Evolutionary conservation across 2,329 filamentous ascomycete species (phyloP), one percentile per base, ranked within the genome.

Genomic region (Botrytis deweyae): DNA sequence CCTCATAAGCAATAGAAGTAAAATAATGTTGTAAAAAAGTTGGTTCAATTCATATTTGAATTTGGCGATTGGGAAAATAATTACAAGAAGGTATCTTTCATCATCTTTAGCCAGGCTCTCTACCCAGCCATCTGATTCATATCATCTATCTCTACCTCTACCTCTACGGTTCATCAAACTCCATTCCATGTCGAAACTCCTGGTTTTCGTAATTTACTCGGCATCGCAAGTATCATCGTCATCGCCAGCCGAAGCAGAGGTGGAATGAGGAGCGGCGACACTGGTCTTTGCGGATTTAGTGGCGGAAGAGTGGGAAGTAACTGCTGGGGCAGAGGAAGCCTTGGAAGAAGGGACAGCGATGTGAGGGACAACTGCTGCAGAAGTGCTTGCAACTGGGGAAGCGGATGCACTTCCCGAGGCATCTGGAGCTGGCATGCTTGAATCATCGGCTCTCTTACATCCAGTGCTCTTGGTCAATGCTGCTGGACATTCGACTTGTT

Each of bases 401-500:
- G 58, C 55, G 9, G 67, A 58, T 5, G 46, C 72, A 16, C 33
- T 64, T 22, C 65, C 72, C 10, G 33, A 63, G 10, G n/a, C 72
- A 64, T 64, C 72, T 8, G 72, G 52, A 25, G 55, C 58, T 16
- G 72, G 72, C 67, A 70, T 74, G 10, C 49, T 66, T 16, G 70
- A 78, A 70, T 78, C 78, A 49, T 76, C 74, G 1, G 73, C 73
- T 63, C 80, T 75, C 22, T 78, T 76, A 76, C 85, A 87, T 20
- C 84, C 83, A 14, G 82, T 83, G 74, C 83, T 84, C 36, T 81
- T 83, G 2, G 84, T 84, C 64, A 88, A 76, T 25, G 80, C 84
- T 36, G 83, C 79, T 0, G 86, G 86, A 77, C 86, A 88, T 36
- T 81, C 79, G 22, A 88, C 85, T 76, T 85, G 82, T 77, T 83